Base-by-base conservation (phyloP, 495 filamentous ascomycete genomes). In the Delitschia confertaspora region DNA sequence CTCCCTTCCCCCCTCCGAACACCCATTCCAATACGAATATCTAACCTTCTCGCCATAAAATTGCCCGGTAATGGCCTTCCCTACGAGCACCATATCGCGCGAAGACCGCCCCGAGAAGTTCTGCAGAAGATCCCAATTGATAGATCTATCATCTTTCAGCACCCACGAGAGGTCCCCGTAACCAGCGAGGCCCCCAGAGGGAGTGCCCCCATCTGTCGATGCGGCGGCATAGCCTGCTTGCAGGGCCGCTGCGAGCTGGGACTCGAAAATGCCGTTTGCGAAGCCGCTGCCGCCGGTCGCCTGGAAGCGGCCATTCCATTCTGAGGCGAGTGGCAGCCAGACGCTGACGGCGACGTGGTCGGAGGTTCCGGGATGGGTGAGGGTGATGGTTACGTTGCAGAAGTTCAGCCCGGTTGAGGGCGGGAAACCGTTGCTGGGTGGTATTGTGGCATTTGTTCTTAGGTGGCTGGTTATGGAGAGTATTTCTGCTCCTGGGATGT, bases 1-100 rank as follows among this genome's bases (percentile, higher is more conserved):
- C 25, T 54, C 45, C 10, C 51, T 33, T 6, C 51, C 51, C 4
- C 51, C 51, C 27, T 39, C 21, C 11, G 45, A 49, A 27, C 51
- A 54, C 27, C 51, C 51, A 36, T 49, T 40, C 39, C 38, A 54
- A 34, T 49, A 54, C 17, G 44, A 54, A 32, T 54, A 38, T 25
- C 46, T 38, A 5, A 45, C 33, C 13, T 29, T 25, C 18, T 36
- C 19, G 18, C 36, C 42, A 30, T 42, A 53, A 18, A 24, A 53
- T 14, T 47, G 43, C 38, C 36, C 33, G 0, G 49, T 43, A 17
- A 53, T 47, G 13, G 10, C 24, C 18, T 53, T 53, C 5, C 49
- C 49, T 4, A 53, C 41, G 9, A 35, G 6, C 2, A 47, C 27
- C 38, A 18, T 10, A 17, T 53, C 49, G 7, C 33, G 36, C 10